A percentile compares a stretch with the other conserved stretches of the same genome.
Conservation (phyloP, 2,329 filamentous ascomycete genomes). For the Lachnellula willkommii region DNA sequence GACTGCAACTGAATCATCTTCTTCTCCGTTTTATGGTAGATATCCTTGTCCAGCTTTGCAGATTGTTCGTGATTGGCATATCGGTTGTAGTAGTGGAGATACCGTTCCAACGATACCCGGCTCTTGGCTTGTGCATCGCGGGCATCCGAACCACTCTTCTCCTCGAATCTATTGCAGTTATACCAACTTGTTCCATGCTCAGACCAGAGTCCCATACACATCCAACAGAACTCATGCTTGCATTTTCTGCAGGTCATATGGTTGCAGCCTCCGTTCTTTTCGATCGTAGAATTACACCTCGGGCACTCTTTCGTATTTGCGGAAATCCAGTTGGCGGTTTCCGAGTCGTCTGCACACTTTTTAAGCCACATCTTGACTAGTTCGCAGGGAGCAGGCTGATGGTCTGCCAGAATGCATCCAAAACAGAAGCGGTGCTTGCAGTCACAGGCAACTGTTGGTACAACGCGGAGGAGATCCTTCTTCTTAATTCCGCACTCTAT, state of each 20-base stretch:
- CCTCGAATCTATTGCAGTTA: constrained; percentile 96
- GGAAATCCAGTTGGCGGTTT: constrained; percentile 99
- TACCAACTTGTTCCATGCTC: constrained; percentile 99
- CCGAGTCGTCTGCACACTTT: constrained; percentile 96
- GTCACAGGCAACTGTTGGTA: constrained; percentile 81
- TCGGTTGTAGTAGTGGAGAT: constrained; percentile 97
- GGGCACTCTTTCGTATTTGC: constrained; percentile 98
- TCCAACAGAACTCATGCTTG: constrained; percentile 98
- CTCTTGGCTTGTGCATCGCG: constrained; percentile 89
- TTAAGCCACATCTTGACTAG: constrained; percentile 94
- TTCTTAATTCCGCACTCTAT: constrained; percentile 84
- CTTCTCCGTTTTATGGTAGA: constrained; percentile 93
- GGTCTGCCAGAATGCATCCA: constrained; percentile 81
- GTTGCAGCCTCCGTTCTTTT: constrained; percentile 98
- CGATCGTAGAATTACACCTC: constrained; percentile 92
- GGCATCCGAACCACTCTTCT: constrained; percentile 88
- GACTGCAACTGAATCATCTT: constrained; percentile 98
- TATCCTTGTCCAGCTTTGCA: constrained; percentile 91
- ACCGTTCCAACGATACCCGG: constrained; percentile 86
- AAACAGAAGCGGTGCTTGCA: constrained; percentile 93
- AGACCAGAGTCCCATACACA: constrained; percentile 99
- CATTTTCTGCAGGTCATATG: constrained; percentile 98
- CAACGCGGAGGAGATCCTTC: constrained; percentile 76
- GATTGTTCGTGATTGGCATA: constrained; percentile 99
- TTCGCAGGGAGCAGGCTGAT: constrained; percentile 86